A percentile compares a stretch with the other conserved stretches of the same genome.
Conservation (phyloP, 2,329 filamentous ascomycete species). For the Sporothrix phasma region DNA sequence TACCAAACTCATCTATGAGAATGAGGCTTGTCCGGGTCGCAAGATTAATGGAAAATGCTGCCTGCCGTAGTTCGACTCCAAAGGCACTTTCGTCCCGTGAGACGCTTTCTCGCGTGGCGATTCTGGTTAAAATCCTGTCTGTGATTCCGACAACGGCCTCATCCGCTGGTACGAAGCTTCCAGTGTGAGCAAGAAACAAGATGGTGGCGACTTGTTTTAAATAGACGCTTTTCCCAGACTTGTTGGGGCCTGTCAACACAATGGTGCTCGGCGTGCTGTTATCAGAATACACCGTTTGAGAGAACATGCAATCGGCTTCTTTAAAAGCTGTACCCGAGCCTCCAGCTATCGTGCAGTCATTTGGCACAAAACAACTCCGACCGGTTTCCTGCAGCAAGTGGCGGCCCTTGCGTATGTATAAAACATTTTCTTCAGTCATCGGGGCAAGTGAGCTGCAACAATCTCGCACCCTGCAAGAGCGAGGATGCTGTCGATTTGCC, state of each 20-base stretch:
- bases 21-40: conserved; percentile 69
- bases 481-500: conserved; percentile 76
- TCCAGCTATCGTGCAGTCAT: conserved; percentile 62
- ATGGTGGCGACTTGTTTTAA: conserved; percentile 88
- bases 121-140: conserved; percentile 82
- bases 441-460: conserved; percentile 63
- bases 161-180: conserved; percentile 80
- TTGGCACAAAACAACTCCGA: conserved; percentile 71
- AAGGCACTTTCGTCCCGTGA: conserved; percentile 52
- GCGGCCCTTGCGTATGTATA: conserved; percentile 67
- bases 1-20: conserved; percentile 86
- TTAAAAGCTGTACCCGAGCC: conserved; percentile 34
- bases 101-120: conserved; percentile 61
- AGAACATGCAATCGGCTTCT: conserved; percentile 9
- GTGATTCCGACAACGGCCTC: conserved; percentile 72
- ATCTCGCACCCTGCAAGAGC: conserved; percentile 71
- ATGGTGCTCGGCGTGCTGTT: conserved; percentile 52
- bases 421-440: conserved; percentile 59
- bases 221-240: conserved; percentile 93
- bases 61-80: conserved; percentile 75
- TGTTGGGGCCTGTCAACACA: conserved; percentile 85
- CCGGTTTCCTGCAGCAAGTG: conserved; percentile 82
- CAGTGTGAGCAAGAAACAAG: conserved; percentile 84
- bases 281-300: neutral
- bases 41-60: conserved; percentile 64